Evolutionary conservation across 495 filamentous ascomycete genomes (phyloP).

Genomic region (Talaromyces trachyspermus): DNA sequence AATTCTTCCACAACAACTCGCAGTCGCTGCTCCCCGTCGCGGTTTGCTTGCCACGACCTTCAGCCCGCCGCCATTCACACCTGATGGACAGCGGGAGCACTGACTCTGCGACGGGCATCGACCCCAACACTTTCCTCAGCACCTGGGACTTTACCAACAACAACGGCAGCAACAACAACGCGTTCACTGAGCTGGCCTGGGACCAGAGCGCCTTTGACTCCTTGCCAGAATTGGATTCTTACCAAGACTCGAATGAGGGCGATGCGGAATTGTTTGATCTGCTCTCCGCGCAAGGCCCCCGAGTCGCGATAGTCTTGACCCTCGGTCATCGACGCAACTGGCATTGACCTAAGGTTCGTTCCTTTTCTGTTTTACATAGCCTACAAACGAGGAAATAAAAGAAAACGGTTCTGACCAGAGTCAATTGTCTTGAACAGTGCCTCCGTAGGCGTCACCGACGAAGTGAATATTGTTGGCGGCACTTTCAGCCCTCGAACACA

Average conservation of each 20-base stretch:
- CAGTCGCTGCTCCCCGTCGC: not conserved
- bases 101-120: constrained; percentile 38
- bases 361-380: too few relatives aligned
- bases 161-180: constrained; percentile 21
- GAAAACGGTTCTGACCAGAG: constrained; percentile 1
- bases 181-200: constrained; percentile 34
- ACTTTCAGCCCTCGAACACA: constrained; percentile 36
- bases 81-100: constrained; percentile 38
- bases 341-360: constrained; percentile 13
- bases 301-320: constrained; percentile 12
- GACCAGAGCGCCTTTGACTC: constrained; percentile 35
- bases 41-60: too few relatives aligned
- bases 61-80: too few relatives aligned
- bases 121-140: constrained; percentile 40
- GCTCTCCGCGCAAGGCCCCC: constrained; percentile 26
- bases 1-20: not conserved
- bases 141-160: constrained; percentile 21
- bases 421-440: not conserved
- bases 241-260: constrained; percentile 37
- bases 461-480: constrained; percentile 30
- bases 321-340: constrained; percentile 18
- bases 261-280: constrained; percentile 33
- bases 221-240: constrained; percentile 37
- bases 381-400: too few relatives aligned
- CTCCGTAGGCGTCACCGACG: constrained; percentile 18